Conservation (phyloP, 208 protist genomes). For the Acanthamoeba lenticulata region DNA sequence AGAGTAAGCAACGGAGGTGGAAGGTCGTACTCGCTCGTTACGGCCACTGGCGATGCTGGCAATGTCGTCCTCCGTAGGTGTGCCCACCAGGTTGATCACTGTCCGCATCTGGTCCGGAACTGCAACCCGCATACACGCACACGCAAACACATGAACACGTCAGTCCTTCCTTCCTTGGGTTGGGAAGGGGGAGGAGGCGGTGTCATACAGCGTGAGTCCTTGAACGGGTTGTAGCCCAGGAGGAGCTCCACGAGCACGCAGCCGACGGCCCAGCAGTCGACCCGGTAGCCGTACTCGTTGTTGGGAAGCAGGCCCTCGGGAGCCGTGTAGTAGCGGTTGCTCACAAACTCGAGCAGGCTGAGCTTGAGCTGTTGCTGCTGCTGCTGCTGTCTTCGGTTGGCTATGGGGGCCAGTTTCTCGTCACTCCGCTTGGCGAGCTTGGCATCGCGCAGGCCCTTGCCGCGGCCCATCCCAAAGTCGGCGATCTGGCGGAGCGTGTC, state of each 20-base stretch:
- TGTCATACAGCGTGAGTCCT: slow-evolving; percentile 90
- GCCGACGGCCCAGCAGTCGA: slow-evolving; percentile 99
- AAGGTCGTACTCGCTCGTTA: background rate
- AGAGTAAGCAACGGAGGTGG: background rate
- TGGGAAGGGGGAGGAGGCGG: too few relatives aligned
- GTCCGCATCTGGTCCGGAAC: slow-evolving; percentile 76
- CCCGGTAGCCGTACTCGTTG: slow-evolving; percentile 87
- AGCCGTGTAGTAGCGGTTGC: slow-evolving; percentile 95
- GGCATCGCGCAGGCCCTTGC: background rate
- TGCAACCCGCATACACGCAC: background rate
- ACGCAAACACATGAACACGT: background rate
- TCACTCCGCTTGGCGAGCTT: too few relatives aligned
- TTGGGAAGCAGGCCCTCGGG: slow-evolving; percentile 94
- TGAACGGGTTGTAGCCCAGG: slow-evolving; percentile 91
- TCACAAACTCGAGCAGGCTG: slow-evolving; percentile 86
- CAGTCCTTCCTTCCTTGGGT: too few relatives aligned
- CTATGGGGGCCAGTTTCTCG: too few relatives aligned
- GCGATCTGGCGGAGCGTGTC: slow-evolving; percentile 85
- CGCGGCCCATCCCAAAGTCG: slow-evolving; percentile 88
- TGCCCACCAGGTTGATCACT: slow-evolving; percentile 77
- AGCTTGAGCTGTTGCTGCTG: slow-evolving; percentile 61
- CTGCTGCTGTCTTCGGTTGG: background rate
- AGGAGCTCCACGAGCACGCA: slow-evolving; percentile 99
- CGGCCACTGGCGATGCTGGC: slow-evolving; percentile 78
- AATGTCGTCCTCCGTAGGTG: slow-evolving; percentile 89